These are phyloP conservation scores for Carpinus viminea DNA, from an alignment of 306 rosid species.

Conservation along the genomic window DNA sequence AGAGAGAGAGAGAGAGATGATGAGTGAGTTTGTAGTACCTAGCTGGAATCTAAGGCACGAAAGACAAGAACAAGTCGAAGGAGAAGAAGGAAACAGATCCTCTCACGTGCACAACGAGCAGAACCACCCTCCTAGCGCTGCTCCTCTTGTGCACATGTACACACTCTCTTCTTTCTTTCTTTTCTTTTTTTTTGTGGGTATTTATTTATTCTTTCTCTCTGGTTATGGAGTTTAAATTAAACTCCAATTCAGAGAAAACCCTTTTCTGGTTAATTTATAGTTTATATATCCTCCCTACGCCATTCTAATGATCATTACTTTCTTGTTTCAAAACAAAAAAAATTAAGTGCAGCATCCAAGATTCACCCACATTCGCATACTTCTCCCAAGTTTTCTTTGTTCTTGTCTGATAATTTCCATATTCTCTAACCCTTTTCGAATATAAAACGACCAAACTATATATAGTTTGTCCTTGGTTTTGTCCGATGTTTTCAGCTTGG, in stretches of 20 bases:
- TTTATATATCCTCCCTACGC: background rate
- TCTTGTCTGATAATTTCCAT: background rate
- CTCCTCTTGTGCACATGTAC: conserved; percentile 40
- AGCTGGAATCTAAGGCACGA: conserved; percentile 43
- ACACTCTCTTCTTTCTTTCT: background rate
- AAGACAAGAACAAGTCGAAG: conserved; percentile 44
- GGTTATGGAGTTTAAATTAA: background rate
- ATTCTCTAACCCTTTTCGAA: background rate
- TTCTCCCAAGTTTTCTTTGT: too few species aligned
- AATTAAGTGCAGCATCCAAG: too few species aligned
- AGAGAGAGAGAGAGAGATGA: conserved; percentile 31
- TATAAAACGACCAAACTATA: background rate
- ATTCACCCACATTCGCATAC: too few species aligned
- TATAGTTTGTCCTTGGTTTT: background rate
- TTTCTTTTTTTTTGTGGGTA: background rate
- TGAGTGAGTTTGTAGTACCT: conserved; percentile 45
- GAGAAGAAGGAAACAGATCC: conserved; percentile 37
- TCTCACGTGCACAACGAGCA: conserved; percentile 45
- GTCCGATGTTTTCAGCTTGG: background rate
- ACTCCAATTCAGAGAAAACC: background rate
- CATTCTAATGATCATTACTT: background rate
- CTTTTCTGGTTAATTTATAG: background rate
- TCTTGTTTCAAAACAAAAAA: too few species aligned
- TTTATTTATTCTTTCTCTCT: background rate
- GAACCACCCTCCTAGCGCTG: background rate